These are phyloP conservation scores for Schizophyllum commune DNA, from an alignment of 1,284 basidiomycete genomes.

Conservation along the genomic window DNA sequence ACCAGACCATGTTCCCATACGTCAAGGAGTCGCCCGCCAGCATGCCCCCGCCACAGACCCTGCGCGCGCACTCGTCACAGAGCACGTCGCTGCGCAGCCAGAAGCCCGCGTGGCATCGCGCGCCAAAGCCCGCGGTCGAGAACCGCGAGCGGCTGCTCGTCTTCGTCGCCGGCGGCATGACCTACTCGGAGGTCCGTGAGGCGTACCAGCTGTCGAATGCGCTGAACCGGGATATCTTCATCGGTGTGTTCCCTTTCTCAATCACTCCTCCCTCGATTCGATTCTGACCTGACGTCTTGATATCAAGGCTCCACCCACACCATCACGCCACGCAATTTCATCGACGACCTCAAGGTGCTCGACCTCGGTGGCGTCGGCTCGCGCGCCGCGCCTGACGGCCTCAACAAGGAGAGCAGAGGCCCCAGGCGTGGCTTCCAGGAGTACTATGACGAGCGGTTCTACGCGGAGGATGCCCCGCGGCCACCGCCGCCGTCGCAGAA, in stretches of 20 bases:
- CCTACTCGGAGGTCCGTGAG: constrained; percentile 91
- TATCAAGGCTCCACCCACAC: constrained; percentile 86
- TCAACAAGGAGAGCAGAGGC: constrained; percentile 44
- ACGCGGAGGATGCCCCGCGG: constrained; percentile 52
- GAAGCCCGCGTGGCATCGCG: constrained; percentile 81
- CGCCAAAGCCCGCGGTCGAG: constrained; percentile 49
- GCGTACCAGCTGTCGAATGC: constrained; percentile 74
- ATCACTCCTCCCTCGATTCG: neutral
- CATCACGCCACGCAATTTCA: constrained; percentile 76
- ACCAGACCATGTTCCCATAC: constrained; percentile 81
- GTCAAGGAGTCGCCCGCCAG: constrained; percentile 78
- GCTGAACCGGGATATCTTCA: constrained; percentile 83
- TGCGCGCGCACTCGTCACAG: constrained; percentile 42
- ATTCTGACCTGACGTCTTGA: neutral
- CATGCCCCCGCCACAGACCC: constrained; percentile 33
- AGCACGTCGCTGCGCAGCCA: constrained; percentile 76
- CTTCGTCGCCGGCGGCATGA: constrained; percentile 94
- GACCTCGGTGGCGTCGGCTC: constrained; percentile 75
- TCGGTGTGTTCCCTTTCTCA: constrained; percentile 48
- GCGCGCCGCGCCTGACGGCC: constrained; percentile 64
- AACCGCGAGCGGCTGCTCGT: constrained; percentile 80
- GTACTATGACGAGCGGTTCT: constrained; percentile 74
- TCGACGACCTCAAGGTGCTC: constrained; percentile 81
- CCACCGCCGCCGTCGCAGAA: constrained; percentile 30
- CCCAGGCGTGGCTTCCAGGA: constrained; percentile 49